Evolutionary conservation across 2,329 filamentous ascomycete genomes (phyloP), one percentile per base, ranked within the genome.

Genomic region (Calycina marina): DNA sequence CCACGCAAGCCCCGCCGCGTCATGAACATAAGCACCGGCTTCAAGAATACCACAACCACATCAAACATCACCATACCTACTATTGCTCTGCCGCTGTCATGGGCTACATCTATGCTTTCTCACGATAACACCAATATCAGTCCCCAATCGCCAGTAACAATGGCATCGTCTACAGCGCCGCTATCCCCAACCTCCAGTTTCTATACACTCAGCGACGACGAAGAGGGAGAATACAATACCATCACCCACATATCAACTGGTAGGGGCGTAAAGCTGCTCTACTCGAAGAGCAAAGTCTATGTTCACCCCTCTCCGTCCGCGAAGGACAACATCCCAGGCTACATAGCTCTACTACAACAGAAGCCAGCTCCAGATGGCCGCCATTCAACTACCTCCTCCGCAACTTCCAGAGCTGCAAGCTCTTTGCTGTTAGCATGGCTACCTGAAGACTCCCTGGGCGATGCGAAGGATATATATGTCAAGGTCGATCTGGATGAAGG

Each of bases 271-370:
- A 98, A 96, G 59, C 64, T 98, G 18, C 65, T 98, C 10, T 94
- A 80, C 50, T 88, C 85, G 13, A 98, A 98, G 62, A 94, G 85
- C 77, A 98, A 96, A 68, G 90, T 98, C 54, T 98, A 96, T 53
- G 77, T 98, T 26, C 90, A 98, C 55, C 90, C 90, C 1, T 85
- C 85, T 1, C 80, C 88, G 1, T 92, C 84, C 1, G 71, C 86
- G 35, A 93, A 86, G 60, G 90, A 98, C 61, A 98, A 98, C 45
- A 92, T 98, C 35, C 65, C 84, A 4, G 90, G 90, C 28, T 98
- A 90, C 54, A 77, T 98, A 45, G 88, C 90, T 12, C 67, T 98
- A 2, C 65, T 98, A 10, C 84, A 98, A 55, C 88, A 98, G 53
- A 93, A 92, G 54, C 65, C 65, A 0, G 54, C 60, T 18, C 52